phyloP scores from a whole-genome alignment of 2,329 filamentous ascomycete species.

The Aspergillus sp. region DNA sequence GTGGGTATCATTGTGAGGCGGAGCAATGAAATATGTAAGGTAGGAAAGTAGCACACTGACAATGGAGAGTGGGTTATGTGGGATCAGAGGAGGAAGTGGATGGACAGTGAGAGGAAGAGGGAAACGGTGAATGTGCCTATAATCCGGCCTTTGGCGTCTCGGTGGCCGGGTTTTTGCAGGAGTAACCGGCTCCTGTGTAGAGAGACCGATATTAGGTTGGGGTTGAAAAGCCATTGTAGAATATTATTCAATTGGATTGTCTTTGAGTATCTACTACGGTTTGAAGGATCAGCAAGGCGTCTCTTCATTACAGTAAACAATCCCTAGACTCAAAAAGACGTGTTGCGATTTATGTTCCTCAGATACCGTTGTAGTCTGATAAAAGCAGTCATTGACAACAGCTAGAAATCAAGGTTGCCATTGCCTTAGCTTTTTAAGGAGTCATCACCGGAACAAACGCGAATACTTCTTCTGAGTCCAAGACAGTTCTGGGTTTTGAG shows the following conservation, averaged over 20 bases:
- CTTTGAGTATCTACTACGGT: conserved; percentile 22
- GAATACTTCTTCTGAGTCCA: conserved; percentile 13
- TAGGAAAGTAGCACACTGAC: conserved; percentile 77
- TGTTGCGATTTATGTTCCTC: conserved; percentile 53
- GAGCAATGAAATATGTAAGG: conserved; percentile 68
- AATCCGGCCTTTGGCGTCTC: conserved; percentile 51
- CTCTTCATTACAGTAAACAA: conserved; percentile 18
- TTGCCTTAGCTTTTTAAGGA: conserved; percentile 46
- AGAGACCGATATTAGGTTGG: conserved; percentile 19
- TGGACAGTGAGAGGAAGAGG: conserved; percentile 79
- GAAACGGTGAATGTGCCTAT: conserved; percentile 75
- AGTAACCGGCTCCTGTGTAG: conserved; percentile 11
- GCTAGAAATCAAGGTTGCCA: conserved; percentile 53
- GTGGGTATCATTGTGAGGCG: conserved; percentile 63
- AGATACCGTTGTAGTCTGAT: conserved; percentile 98
- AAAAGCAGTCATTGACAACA: conserved; percentile 52
- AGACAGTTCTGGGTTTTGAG: conserved; percentile 13
- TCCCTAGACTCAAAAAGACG: conserved; percentile 11
- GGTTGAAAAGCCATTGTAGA: conserved; percentile 30
- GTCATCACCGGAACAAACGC: conserved; percentile 47
- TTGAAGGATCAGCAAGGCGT: conserved; percentile 25
- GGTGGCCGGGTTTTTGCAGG: conserved; percentile 24
- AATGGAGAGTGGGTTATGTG: conserved; percentile 86
- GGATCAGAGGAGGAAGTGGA: conserved; percentile 83
- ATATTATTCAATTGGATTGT: conserved; percentile 23